Evolutionary conservation across 2,329 filamentous ascomycete genomes (phyloP).

Genomic region (Ophiocordyceps camponoti-floridani): DNA sequence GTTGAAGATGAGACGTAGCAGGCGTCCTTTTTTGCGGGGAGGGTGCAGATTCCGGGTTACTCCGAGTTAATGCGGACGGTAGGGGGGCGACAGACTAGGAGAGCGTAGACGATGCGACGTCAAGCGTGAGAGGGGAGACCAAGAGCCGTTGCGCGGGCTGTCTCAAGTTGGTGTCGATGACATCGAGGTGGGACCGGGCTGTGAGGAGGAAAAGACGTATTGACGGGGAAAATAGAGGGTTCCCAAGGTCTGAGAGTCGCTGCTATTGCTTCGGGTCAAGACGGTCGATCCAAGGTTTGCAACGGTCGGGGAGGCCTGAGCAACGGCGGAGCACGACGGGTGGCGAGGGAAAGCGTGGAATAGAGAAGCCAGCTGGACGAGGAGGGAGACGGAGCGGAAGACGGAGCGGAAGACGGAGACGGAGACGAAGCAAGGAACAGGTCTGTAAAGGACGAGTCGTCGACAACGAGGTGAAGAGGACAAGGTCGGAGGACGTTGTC

Average conservation of each 20-base stretch:
- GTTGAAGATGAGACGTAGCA: not conserved
- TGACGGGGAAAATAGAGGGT: not conserved
- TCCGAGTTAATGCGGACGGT: not conserved
- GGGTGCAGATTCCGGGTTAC: not conserved
- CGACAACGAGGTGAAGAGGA: not conserved
- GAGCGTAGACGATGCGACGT: not conserved
- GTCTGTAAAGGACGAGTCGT: too few species aligned
- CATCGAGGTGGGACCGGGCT: not conserved
- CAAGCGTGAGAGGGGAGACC: not conserved
- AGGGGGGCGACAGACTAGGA: not conserved
- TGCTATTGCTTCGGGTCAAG: not conserved
- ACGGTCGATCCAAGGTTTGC: not conserved
- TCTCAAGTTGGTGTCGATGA: not conserved
- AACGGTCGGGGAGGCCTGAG: not conserved
- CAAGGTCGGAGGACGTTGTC: constrained; percentile 1
- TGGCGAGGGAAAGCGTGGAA: too few species aligned
- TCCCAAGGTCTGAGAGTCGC: not conserved
- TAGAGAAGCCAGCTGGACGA: not conserved
- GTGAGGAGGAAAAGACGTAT: not conserved
- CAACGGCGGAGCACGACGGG: not conserved
- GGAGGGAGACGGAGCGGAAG: not conserved
- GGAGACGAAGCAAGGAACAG: not conserved
- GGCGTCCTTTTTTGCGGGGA: not conserved
- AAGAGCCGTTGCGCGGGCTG: not conserved
- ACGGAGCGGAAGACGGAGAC: too few species aligned